Conservation (phyloP, 164 flowering plant genomes). For the Nymphaea thermarum region DNA sequence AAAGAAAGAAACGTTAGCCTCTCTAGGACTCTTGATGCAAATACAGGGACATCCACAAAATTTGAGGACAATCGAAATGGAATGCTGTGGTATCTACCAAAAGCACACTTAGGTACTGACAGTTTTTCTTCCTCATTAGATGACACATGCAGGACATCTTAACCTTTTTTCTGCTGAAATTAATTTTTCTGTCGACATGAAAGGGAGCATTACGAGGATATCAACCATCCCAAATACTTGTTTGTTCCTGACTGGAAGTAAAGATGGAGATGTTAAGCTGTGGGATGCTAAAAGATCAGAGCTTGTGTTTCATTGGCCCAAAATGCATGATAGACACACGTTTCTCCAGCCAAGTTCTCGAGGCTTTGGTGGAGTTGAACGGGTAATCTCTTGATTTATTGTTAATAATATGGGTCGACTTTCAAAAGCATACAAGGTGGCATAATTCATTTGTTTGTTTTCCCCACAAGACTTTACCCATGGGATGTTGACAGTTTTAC, state of each 20-base stretch:
- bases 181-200: not conserved
- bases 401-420: not conserved
- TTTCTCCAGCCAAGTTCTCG: constrained; percentile 81
- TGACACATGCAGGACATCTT: not conserved
- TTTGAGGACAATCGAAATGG: constrained; percentile 57
- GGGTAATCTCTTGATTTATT: constrained; percentile 30
- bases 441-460: not conserved
- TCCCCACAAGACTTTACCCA: too few relatives aligned
- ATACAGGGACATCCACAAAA: constrained; percentile 15
- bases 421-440: not conserved
- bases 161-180: constrained; percentile 1
- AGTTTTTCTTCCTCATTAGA: not conserved
- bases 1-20: constrained; percentile 25
- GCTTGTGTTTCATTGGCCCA: constrained; percentile 78
- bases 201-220: constrained; percentile 77
- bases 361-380: constrained; percentile 77
- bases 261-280: constrained; percentile 97
- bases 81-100: constrained; percentile 98
- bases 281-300: constrained; percentile 84
- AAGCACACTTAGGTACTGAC: constrained; percentile 79
- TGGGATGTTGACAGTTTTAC: too few relatives aligned
- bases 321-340: constrained; percentile 83
- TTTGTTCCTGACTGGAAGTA: constrained; percentile 91
- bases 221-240: constrained; percentile 80
- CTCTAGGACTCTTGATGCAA: constrained; percentile 18